Evolutionary conservation across 1,284 basidiomycete species (phyloP), one percentile per base, ranked within the genome.

Genomic region (Rhodotorula sp.): DNA sequence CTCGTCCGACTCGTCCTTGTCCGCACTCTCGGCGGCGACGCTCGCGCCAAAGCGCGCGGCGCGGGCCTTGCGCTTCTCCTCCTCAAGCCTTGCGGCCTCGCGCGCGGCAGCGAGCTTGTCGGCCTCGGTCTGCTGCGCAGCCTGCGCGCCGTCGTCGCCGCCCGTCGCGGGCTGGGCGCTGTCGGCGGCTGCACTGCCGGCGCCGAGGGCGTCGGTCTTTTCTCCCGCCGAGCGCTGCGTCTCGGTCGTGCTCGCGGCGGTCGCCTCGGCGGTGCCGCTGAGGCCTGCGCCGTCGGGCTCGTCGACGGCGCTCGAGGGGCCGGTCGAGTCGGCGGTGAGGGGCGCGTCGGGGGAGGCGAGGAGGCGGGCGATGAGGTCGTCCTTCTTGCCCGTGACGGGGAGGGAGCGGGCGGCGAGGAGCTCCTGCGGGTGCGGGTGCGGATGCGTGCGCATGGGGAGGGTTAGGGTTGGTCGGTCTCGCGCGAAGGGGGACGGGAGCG

Each of bases 351-450:
- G 17, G 67, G 21, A 8, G 39, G 51, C 12, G 54, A 82, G 50
- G 37, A 83, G 74, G 27, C 83, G 79, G 50, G 82, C 80, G 70
- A 84, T 73, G 17, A 84, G 76, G 34, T 83, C 82, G 59, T 82
- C 82, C 77, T 84, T 83, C 76, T 81, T 81, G 36, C 82, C 82
- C 4, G 80, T 79, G 57, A 81, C 79, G 25, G 79, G 61, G 9
- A 82, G 77, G 22, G 72, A 64, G 46, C 79, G 77, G 55, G 80
- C 80, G 17, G 78, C 74, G 51, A 83, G 77, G 36, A 83, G 71
- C 37, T 83, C 72, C 74, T 74, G 64, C 22, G 39, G 6, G 46
- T 6, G 15, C 25, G n/a, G 36, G 29, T 15, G 37, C n/a, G 63
- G 50, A 37, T 41, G 62, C 25, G 22, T 9, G 22, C 5, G 36